These are phyloP conservation scores for Nothopassalora personata DNA, from an alignment of 2,329 filamentous ascomycete genomes.

Conservation along the genomic window DNA sequence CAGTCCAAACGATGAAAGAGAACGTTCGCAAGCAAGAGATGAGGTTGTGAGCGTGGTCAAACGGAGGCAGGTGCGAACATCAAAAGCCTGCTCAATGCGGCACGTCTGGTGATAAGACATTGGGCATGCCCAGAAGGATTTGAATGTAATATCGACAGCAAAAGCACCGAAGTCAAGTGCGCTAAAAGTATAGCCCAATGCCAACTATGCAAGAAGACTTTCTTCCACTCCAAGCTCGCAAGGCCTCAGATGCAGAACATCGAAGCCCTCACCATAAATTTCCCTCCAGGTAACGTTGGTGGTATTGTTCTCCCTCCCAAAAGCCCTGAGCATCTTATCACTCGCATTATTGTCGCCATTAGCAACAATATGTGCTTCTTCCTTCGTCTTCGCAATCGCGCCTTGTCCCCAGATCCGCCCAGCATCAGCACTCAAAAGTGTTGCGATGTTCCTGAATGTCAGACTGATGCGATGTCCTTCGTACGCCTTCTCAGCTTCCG, in stretches of 20 bases:
- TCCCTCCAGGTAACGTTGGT: constrained; percentile 68
- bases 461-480: constrained; percentile 77
- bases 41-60: neutral
- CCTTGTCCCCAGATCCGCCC: constrained; percentile 86
- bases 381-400: constrained; percentile 62
- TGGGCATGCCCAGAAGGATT: neutral
- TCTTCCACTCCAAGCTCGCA: neutral
- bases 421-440: constrained; percentile 65
- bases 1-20: neutral
- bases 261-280: constrained; percentile 74
- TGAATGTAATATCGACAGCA: neutral
- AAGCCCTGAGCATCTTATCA: constrained; percentile 66
- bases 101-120: neutral
- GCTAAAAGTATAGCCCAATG: neutral
- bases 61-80: neutral
- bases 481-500: constrained; percentile 63
- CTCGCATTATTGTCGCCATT: constrained; percentile 65
- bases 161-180: neutral
- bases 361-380: constrained; percentile 57
- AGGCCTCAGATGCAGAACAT: constrained; percentile 62
- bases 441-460: constrained; percentile 85
- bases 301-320: constrained; percentile 75
- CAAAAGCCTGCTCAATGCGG: neutral
- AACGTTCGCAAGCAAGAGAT: neutral
- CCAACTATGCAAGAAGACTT: neutral